Percentiles rank a stretch among this genome's conserved stretches.
Conservation (phyloP, 192 early-diverging fungal genomes). For the Backusella parvicylindrica region DNA sequence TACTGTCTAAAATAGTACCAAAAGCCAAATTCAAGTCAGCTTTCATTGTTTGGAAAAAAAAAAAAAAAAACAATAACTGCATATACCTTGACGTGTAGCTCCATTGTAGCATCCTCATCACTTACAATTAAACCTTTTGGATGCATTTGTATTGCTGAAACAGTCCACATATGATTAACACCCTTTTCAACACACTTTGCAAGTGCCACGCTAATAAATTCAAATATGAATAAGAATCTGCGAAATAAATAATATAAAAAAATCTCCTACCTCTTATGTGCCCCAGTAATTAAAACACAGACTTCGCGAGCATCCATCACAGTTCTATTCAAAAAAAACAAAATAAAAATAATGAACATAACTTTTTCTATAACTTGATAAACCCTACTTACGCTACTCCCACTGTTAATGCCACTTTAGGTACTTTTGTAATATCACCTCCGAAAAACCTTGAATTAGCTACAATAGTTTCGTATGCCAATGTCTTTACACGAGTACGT, state of each 20-base stretch:
- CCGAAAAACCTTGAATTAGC: slow-evolving; percentile 49
- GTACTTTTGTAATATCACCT: slow-evolving; percentile 76
- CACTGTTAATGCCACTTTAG: slow-evolving; percentile 80
- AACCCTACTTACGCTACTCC: slow-evolving; percentile 59
- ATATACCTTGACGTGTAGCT: slow-evolving; percentile 71
- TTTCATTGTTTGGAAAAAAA: background rate
- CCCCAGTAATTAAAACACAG: slow-evolving; percentile 79
- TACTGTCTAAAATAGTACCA: slow-evolving; percentile 49
- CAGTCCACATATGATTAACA: slow-evolving; percentile 87
- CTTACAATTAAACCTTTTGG: slow-evolving; percentile 77
- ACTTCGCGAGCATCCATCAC: slow-evolving; percentile 86
- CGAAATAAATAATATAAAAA: slow-evolving; percentile 24
- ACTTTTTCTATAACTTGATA: background rate
- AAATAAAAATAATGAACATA: background rate
- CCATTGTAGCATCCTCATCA: slow-evolving; percentile 82
- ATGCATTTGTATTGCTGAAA: slow-evolving; percentile 81
- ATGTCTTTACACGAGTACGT: slow-evolving; percentile 81
- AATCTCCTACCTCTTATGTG: slow-evolving; percentile 52
- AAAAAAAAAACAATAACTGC: background rate
- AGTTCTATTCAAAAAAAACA: slow-evolving; percentile 43
- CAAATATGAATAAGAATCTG: background rate
- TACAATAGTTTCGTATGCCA: slow-evolving; percentile 59
- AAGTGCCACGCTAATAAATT: slow-evolving; percentile 47
- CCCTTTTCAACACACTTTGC: slow-evolving; percentile 81
- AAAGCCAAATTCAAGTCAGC: background rate